Percentiles rank a stretch among this genome's conserved stretches.
These are phyloP conservation scores for Phytophthora tentaculata DNA, from an alignment of 352 stramenopile species.

Conservation along the genomic window DNA sequence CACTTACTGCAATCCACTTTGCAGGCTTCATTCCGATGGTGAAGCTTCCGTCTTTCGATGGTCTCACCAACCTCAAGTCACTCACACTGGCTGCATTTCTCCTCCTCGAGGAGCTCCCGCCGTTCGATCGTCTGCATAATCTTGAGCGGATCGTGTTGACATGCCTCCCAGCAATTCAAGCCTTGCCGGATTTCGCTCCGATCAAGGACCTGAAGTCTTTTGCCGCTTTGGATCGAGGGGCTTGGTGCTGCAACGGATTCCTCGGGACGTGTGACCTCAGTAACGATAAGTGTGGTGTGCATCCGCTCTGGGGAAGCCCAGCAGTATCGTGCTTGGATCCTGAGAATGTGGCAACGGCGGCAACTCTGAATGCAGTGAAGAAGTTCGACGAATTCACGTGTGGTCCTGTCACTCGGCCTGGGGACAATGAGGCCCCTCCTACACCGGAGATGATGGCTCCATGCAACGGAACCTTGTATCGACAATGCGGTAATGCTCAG, in stretches of 20 bases:
- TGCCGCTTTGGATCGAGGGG: conserved; percentile 3
- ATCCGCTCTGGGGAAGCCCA: conserved; percentile 25
- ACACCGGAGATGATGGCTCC: conserved; percentile 1
- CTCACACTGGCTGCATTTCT: conserved; percentile 35
- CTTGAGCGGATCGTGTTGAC: conserved; percentile 36
- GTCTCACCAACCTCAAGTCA: conserved; percentile 38
- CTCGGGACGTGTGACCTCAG: conserved; percentile 23
- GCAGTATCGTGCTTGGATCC: conserved; percentile 18
- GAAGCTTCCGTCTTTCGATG: conserved; percentile 32
- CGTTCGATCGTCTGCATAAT: conserved; percentile 17
- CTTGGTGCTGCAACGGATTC: conserved; percentile 46
- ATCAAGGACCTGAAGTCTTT: conserved; percentile 23
- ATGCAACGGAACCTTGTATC: conserved; percentile 39
- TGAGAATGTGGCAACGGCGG: conserved; percentile 12
- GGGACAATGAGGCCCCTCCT: not conserved
- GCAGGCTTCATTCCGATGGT: conserved; percentile 24
- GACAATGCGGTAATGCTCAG: conserved; percentile 12
- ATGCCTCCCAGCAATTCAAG: not conserved
- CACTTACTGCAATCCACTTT: conserved; percentile 47
- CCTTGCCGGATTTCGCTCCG: conserved; percentile 23
- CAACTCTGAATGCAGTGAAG: conserved; percentile 8
- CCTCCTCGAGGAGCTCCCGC: conserved; percentile 12
- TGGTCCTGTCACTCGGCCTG: not conserved
- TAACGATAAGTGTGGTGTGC: conserved; percentile 12
- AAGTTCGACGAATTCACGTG: conserved; percentile 20